These are phyloP conservation scores for Phytophthora pinifolia DNA, from an alignment of 352 stramenopile genomes.

Conservation along the genomic window DNA sequence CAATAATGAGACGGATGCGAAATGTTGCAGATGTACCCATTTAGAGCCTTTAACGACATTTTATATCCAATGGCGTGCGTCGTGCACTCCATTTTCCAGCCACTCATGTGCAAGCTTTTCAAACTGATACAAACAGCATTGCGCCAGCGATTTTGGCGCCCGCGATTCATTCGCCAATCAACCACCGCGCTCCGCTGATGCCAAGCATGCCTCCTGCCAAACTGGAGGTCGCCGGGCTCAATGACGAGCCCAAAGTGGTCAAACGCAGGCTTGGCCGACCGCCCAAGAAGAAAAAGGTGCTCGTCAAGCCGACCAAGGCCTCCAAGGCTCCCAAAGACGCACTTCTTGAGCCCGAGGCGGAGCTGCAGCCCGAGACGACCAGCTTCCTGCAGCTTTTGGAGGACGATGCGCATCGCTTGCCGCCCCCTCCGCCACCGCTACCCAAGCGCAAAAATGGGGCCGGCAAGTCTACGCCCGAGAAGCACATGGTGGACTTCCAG, in stretches of 20 bases:
- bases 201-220: slow-evolving; percentile 20
- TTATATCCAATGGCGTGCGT: slow-evolving; percentile 12
- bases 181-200: slow-evolving; percentile 14
- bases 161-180: slow-evolving; percentile 32
- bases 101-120: slow-evolving; percentile 8
- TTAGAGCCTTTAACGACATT: background rate
- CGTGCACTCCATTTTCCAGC: slow-evolving; percentile 2
- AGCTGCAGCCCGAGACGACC: slow-evolving; percentile 21
- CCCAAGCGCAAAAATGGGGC: slow-evolving; percentile 5
- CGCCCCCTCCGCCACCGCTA: slow-evolving; percentile 8
- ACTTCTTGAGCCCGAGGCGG: background rate
- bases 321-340: background rate
- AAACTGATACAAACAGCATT: too few species aligned
- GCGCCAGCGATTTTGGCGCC: slow-evolving; percentile 37
- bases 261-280: slow-evolving; percentile 16
- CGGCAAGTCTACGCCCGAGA: slow-evolving; percentile 8
- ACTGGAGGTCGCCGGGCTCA: slow-evolving; percentile 7
- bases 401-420: slow-evolving; percentile 23
- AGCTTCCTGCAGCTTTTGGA: slow-evolving; percentile 34
- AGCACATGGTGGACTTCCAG: slow-evolving; percentile 30
- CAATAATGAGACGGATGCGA: background rate
- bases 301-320: too few species aligned
- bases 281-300: slow-evolving; percentile 24
- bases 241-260: slow-evolving; percentile 8
- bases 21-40: slow-evolving; percentile 5